phyloP scores from a whole-genome alignment of 2,329 filamentous ascomycete species.

The Fonsecaea erecta region DNA sequence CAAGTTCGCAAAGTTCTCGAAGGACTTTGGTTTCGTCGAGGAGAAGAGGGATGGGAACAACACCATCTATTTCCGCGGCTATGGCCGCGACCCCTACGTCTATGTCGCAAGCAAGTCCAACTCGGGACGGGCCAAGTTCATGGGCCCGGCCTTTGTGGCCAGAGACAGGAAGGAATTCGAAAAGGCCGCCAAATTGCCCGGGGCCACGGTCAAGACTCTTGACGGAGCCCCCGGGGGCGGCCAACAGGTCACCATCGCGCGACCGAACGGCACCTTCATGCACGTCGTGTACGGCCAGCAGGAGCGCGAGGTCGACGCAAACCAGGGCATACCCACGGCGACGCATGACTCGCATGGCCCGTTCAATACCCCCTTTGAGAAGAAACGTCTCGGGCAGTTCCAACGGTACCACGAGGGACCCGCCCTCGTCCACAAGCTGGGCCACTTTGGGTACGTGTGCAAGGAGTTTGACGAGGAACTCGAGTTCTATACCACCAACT shows the following conservation, averaged over 20 bases:
- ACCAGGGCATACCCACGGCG: not conserved
- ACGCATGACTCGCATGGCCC: slow-evolving; percentile 43
- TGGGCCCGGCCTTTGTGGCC: slow-evolving; percentile 63
- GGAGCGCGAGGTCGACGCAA: slow-evolving; percentile 14
- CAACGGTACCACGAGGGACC: slow-evolving; percentile 52
- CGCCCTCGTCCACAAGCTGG: slow-evolving; percentile 50
- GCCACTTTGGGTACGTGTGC: slow-evolving; percentile 51
- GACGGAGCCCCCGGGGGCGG: slow-evolving; percentile 37
- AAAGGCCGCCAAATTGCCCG: slow-evolving; percentile 53
- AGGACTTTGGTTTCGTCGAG: slow-evolving; percentile 43
- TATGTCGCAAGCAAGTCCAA: slow-evolving; percentile 60
- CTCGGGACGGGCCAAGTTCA: slow-evolving; percentile 55
- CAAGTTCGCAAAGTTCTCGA: slow-evolving; percentile 37
- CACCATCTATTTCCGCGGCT: slow-evolving; percentile 64
- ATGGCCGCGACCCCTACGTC: slow-evolving; percentile 64
- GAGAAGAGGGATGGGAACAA: slow-evolving; percentile 39
- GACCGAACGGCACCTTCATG: slow-evolving; percentile 35
- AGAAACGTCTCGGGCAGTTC: slow-evolving; percentile 45
- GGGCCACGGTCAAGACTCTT: slow-evolving; percentile 59
- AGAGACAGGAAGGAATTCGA: slow-evolving; percentile 61
- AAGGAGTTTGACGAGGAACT: slow-evolving; percentile 44
- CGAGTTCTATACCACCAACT: slow-evolving; percentile 51
- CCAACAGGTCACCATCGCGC: slow-evolving; percentile 28
- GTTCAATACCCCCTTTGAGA: slow-evolving; percentile 47
- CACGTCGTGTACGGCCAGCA: slow-evolving; percentile 43